Percentiles rank a stretch among this genome's conserved stretches.
Conservation (phyloP, 495 filamentous ascomycete species). For the Tetracladium marchalianum region DNA sequence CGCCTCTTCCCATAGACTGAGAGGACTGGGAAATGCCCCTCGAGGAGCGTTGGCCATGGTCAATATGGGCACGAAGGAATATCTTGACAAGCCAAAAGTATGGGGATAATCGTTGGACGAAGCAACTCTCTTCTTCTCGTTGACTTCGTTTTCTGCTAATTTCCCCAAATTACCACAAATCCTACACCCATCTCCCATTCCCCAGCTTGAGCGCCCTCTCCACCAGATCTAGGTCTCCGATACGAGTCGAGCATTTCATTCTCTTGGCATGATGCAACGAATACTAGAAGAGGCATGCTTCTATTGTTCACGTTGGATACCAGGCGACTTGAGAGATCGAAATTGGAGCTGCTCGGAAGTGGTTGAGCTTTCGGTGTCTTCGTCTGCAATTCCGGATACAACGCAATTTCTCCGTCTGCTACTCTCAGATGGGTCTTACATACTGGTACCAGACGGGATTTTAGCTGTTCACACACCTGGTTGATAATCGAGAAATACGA, state of each 20-base stretch:
- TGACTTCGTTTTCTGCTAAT: background rate
- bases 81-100: background rate
- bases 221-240: slow-evolving; percentile 24
- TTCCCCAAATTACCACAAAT: background rate
- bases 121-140: slow-evolving; percentile 1
- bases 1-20: background rate
- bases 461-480: slow-evolving; percentile 17
- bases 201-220: background rate
- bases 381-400: slow-evolving; percentile 4
- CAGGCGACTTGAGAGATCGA: slow-evolving; percentile 20
- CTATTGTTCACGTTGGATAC: slow-evolving; percentile 27
- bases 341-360: slow-evolving; percentile 28
- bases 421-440: slow-evolving; percentile 7
- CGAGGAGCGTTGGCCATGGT: background rate
- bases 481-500: slow-evolving; percentile 15
- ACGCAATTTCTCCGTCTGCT: slow-evolving; percentile 7
- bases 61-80: slow-evolving; percentile 16
- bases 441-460: slow-evolving; percentile 14
- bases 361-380: slow-evolving; percentile 29
- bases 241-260: slow-evolving; percentile 31
- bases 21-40: background rate
- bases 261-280: slow-evolving; percentile 24
- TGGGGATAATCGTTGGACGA: slow-evolving; percentile 6
- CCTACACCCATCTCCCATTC: background rate
- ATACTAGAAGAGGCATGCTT: slow-evolving; percentile 33